Base-by-base conservation (phyloP, 2,329 filamentous ascomycete species). In the Didymosphaeria variabile region DNA sequence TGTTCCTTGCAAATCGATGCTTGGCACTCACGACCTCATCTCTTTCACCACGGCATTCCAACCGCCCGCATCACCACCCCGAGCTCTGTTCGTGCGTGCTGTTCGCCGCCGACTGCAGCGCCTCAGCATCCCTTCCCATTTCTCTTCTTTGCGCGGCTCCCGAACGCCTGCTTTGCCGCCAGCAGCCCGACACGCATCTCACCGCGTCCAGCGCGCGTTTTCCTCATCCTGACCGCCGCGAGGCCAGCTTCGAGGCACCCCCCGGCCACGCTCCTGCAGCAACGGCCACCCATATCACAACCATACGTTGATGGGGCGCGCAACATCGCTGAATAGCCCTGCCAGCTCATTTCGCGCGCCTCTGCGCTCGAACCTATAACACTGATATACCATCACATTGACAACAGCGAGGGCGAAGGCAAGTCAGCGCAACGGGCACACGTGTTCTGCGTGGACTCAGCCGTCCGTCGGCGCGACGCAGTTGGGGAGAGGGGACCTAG, bases 351-450 rank as follows among this genome's bases (percentile, higher is more conserved):
- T 90, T 92, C 92, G 88, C 92, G 91, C 84, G 87, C 90, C 78
- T 85, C 86, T 64, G 84, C 84, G 80, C 90, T 90, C 83, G 89
- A 90, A 82, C 94, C 93, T 85, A 93, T 80, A 91, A 91, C 70
- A 88, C 90, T 77, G 57, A 65, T 52, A 91, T 91, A 75, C 91
- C 91, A 87, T 72, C 88, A 87, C 66, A 79, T 85, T 58, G 80
- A 82, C 66, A 77, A 81, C 69, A 82, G 82, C 66, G 67, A 59
- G 55, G 65, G 61, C 65, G 45, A 64, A 59, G 59, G 66, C 64
- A 61, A 66, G 34, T 56, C 67, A 58, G 59, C 61, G 53, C 67
- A 70, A 63, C 71, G 68, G 64, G 49, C 67, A 59, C 65, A 63
- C 62, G 69, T 70, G 68, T 70, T 66, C 62, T 66, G 67, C 66